Percentiles rank a stretch among this genome's conserved stretches.
These are phyloP conservation scores for Aegilops bicornis DNA, from an alignment of 176 grass and related monocot species.

Conservation along the genomic window DNA sequence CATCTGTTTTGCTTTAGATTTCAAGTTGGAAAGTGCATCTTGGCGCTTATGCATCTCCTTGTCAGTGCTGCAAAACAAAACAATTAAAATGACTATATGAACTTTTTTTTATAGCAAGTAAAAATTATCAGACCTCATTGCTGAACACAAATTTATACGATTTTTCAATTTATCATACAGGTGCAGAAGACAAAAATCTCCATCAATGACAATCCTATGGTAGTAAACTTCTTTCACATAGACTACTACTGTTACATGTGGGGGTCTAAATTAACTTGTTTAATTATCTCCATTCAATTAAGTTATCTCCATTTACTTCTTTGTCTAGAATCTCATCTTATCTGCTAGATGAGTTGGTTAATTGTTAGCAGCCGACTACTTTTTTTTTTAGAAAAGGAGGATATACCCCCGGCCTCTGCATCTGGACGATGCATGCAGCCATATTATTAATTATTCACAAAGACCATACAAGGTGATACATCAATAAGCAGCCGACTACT, in stretches of 20 bases:
- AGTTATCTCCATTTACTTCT: neutral
- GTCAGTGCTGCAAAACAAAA: conserved; percentile 49
- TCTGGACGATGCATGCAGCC: too few species aligned
- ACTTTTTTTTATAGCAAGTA: neutral
- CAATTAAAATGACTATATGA: neutral
- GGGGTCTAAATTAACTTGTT: neutral
- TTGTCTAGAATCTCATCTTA: neutral
- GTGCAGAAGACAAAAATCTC: neutral
- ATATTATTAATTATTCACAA: too few species aligned
- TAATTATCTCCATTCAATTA: neutral
- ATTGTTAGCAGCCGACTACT: neutral
- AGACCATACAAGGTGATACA: too few species aligned
- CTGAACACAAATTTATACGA: neutral
- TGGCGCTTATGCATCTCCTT: conserved; percentile 89
- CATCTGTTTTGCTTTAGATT: conserved; percentile 89
- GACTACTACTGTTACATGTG: neutral
- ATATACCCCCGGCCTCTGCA: too few species aligned
- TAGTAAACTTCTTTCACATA: neutral
- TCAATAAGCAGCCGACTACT: neutral
- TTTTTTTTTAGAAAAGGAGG: too few species aligned
- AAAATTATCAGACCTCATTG: neutral
- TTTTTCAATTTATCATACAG: neutral
- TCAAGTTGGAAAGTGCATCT: conserved; percentile 77
- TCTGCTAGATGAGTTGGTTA: neutral
- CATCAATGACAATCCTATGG: neutral